Base-by-base conservation (phyloP, 1,284 basidiomycete species). In the Erythrobasidium hasegawianum region DNA sequence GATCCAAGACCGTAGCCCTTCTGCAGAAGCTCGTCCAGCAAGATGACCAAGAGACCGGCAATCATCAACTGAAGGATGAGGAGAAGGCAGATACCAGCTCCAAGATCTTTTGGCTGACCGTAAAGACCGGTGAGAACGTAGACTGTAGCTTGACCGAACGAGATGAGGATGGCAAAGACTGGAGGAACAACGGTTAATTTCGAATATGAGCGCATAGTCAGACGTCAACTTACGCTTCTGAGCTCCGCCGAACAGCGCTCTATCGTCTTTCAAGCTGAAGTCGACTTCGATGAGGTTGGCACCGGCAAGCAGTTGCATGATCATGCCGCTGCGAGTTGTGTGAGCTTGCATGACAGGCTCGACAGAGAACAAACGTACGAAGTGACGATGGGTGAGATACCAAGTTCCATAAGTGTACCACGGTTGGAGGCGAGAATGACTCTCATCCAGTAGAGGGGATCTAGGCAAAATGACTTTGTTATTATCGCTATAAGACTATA, bases 401-500 rank as follows among this genome's bases (percentile, higher is more conserved):
- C 95, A 68, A 98, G 86, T 80, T 98, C 95, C 95, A 97, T 98
- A 69, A 98, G 87, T 0, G 95, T 98, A 72, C 95, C 95, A 71
- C 96, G 85, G 81, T 97, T 98, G 10, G 92, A 96, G 39, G 96
- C 95, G 68, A 97, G 85, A 80, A 98, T 97, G 80, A 94, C 94
- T 81, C 95, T 89, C 87, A 97, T 93, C 95, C 95, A 98, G 83
- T 95, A 97, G 57, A 98, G 86, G 13, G 96, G 95, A 81, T 98
- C 95, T 74, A 56, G 26, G 27, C 27, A 18, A 7, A 10, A n/a
- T n/a, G n/a, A n/a, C n/a, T n/a, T n/a, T n/a, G n/a, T n/a, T n/a
- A n/a, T n/a, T n/a, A n/a, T n/a, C n/a, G n/a, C n/a, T n/a, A n/a
- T n/a, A n/a, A n/a, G n/a, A n/a, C n/a, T n/a, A n/a, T n/a, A n/a